Evolutionary conservation across 2,329 filamentous ascomycete genomes (phyloP), one percentile per base, ranked within the genome.

Genomic region (Fusarium albosuccineum): DNA sequence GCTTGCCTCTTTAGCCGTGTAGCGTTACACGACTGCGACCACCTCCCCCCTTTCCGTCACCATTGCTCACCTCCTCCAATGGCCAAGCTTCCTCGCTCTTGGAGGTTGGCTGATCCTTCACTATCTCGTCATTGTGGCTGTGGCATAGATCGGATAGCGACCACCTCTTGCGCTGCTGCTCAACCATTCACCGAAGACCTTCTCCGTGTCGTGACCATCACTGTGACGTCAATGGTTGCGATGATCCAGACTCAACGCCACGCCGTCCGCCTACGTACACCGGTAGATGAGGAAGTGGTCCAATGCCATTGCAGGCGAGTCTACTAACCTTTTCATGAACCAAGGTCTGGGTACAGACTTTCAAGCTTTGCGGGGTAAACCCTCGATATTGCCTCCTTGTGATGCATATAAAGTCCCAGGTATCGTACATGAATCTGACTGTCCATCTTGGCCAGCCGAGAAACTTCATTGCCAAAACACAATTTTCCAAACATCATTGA

Each of bases 291-390:
- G 37, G 36, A 16, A 46, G 11, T 42, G 36, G 40, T 29, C 42
- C 26, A 41, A 29, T 56, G 30, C 49, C 45, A 55, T 40, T 40
- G 34, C 39, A 57, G 44, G 48, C 40, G 49, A 17, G n/a, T 30
- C 17, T 26, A 40, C 27, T 45, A 46, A 62, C 30, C 37, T 51
- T 46, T 36, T 41, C 29, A 67, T 34, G 39, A 36, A n/a, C 39
- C 44, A 27, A 49, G 46, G 42, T 30, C 46, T 49, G 34, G 39
- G 37, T 30, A 34, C 39, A 46, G 42, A 60, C 40, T 62, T 50
- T 58, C 57, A 71, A 68, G 48, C 64, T 74, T 73, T 74, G 72
- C 72, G 72, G 72, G 72, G 72, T 73, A 71, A 64, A 64, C 57
- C 62, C 44, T 63, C 52, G 49, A 54, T 56, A 34, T 49, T 57